These are phyloP conservation scores for Dissophora ornata DNA, from an alignment of 192 early-diverging fungal genomes.

Conservation along the genomic window DNA sequence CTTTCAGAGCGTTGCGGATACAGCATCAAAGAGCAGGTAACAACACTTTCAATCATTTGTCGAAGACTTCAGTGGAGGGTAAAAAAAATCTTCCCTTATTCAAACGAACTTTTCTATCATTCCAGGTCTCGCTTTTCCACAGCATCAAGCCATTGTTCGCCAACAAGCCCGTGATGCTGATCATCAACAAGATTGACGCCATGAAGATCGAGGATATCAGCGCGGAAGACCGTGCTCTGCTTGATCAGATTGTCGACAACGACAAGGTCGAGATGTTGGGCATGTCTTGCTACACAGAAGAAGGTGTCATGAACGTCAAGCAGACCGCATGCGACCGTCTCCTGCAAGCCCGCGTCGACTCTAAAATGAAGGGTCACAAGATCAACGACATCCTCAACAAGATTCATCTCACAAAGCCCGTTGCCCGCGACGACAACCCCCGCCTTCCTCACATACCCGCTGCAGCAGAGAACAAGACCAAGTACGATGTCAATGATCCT, in stretches of 20 bases:
- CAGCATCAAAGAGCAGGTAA: constrained; percentile 88
- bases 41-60: neutral
- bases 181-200: constrained; percentile 97
- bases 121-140: constrained; percentile 63
- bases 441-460: constrained; percentile 89
- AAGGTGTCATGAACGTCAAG: constrained; percentile 97
- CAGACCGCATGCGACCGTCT: constrained; percentile 95
- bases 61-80: too few relatives aligned
- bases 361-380: constrained; percentile 93
- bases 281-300: constrained; percentile 93
- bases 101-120: neutral
- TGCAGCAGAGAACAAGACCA: constrained; percentile 70
- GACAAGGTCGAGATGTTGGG: constrained; percentile 79
- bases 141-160: constrained; percentile 98
- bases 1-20: constrained; percentile 99
- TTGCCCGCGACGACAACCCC: constrained; percentile 83
- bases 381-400: constrained; percentile 94
- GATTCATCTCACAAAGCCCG: constrained; percentile 93
- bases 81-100: too few relatives aligned
- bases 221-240: constrained; percentile 74
- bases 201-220: constrained; percentile 83
- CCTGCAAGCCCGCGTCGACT: constrained; percentile 90
- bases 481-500: constrained; percentile 85
- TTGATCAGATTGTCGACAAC: constrained; percentile 78
- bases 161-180: constrained; percentile 96